phyloP scores from a whole-genome alignment of 2,329 filamentous ascomycete species.

The Cordyceps farinosa region DNA sequence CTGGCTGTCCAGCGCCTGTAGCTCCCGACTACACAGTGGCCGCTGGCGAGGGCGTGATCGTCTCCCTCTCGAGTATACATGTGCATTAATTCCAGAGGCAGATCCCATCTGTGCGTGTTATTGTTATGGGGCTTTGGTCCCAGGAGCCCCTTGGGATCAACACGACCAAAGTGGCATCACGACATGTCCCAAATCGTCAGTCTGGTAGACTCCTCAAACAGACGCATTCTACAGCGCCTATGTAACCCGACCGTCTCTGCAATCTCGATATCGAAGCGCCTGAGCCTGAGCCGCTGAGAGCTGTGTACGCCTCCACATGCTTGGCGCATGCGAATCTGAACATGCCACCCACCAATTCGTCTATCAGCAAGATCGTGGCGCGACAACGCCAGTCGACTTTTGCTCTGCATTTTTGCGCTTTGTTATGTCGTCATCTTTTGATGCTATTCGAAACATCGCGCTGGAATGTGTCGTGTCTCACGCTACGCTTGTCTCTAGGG shows the following conservation, averaged over 20 bases:
- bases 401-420: neutral
- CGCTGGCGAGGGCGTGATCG: neutral
- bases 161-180: neutral
- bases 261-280: slow-evolving; percentile 3
- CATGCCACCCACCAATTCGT: neutral
- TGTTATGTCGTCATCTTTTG: neutral
- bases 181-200: neutral
- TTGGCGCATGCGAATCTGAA: neutral
- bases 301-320: neutral
- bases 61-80: neutral
- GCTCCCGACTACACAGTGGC: neutral
- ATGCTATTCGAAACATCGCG: neutral
- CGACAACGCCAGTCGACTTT: neutral
- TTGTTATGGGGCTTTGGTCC: neutral
- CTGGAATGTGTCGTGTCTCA: neutral
- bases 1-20: neutral
- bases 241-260: neutral
- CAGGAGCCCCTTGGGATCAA: neutral
- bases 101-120: neutral
- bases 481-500: neutral
- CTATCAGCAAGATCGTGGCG: neutral
- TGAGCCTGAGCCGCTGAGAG: neutral
- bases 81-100: neutral
- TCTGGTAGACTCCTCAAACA: neutral
- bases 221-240: neutral